These are phyloP conservation scores for Plectosphaerella plurivora DNA, from an alignment of 2,329 filamentous ascomycete species.

Conservation along the genomic window DNA sequence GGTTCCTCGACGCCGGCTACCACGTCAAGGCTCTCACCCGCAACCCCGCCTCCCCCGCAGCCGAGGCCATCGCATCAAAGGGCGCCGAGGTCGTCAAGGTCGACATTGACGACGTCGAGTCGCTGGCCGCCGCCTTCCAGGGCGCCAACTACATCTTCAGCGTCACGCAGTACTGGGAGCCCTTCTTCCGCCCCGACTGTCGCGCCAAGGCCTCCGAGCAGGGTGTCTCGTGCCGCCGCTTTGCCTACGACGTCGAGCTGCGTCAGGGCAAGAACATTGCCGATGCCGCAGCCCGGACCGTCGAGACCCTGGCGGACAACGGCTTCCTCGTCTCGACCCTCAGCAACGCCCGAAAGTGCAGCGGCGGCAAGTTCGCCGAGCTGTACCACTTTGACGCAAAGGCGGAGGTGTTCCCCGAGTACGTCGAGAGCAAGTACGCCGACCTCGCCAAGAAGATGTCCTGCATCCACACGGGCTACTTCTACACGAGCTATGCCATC, in stretches of 20 bases:
- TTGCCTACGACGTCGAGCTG: conserved; percentile 44
- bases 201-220: conserved; percentile 29
- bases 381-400: conserved; percentile 51
- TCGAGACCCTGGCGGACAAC: conserved; percentile 35
- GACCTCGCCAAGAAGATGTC: conserved; percentile 43
- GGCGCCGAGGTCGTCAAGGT: conserved; percentile 40
- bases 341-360: conserved; percentile 42
- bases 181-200: conserved; percentile 39
- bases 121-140: conserved; percentile 33
- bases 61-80: conserved; percentile 30
- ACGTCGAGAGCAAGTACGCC: conserved; percentile 37
- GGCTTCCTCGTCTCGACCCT: conserved; percentile 48
- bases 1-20: conserved; percentile 36
- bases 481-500: conserved; percentile 42
- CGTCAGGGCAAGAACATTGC: conserved; percentile 51
- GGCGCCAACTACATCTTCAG: conserved; percentile 48
- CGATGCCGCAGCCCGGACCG: conserved; percentile 41
- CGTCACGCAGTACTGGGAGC: conserved; percentile 52
- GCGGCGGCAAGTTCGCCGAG: conserved; percentile 37
- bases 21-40: conserved; percentile 44
- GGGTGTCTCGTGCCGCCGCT: conserved; percentile 35
- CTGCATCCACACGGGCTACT: conserved; percentile 45
- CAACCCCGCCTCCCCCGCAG: conserved; percentile 32
- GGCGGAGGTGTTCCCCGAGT: conserved; percentile 43
- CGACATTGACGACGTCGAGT: conserved; percentile 34